Base-by-base conservation (phyloP, 768 basidiomycete genomes). In the Cystobasidium tubakii region DNA sequence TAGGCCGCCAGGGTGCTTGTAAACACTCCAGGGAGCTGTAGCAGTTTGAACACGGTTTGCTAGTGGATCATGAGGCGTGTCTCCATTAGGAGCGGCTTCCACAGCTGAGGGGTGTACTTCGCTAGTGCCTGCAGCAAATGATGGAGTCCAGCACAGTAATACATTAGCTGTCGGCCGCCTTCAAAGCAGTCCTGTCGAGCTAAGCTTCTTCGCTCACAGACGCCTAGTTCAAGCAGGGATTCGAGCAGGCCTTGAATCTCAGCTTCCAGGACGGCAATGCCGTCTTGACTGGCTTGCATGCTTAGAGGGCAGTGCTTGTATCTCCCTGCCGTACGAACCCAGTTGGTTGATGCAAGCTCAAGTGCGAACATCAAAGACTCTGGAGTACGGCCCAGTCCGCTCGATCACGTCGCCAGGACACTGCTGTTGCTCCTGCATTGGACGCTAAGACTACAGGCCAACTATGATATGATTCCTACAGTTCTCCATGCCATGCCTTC, bases 101-200 rank as follows among this genome's bases (percentile, higher is more conserved):
- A 71, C 50, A 17, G 69, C 69, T 39, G 69, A 42, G 9, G 69
- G 55, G 17, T 71, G 69, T 3, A 71, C 69, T 19, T 71, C 69
- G 55, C 53, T 71, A 12, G 69, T 60, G 36, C 69, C 69, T 71
- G 63, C 34, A 19, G 4, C 33, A 7, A 9, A 7, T 12, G 29
- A 53, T 53, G 21, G n/a, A n/a, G 46, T 50, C 7, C 21, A 19
- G 39, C 15, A 39, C 34, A 21, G 39, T 6, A 7, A 29, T 29
- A 34, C 2, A 27, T 21, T 9, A 43, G 34, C 19, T 15, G 2
- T 19, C 27, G 6, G 9, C 10, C 34, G 21, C 9, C 19, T 33
- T 65, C 63, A 19, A 39, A 15, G 63, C 15, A 4, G 43, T 44
- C 7, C 29, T 29, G 50, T 21, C n/a, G 10, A 25, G 19, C 39